Evolutionary conservation across 805 yeast species (phyloP).

Genomic region (Nakazawaea ishiwadae): DNA sequence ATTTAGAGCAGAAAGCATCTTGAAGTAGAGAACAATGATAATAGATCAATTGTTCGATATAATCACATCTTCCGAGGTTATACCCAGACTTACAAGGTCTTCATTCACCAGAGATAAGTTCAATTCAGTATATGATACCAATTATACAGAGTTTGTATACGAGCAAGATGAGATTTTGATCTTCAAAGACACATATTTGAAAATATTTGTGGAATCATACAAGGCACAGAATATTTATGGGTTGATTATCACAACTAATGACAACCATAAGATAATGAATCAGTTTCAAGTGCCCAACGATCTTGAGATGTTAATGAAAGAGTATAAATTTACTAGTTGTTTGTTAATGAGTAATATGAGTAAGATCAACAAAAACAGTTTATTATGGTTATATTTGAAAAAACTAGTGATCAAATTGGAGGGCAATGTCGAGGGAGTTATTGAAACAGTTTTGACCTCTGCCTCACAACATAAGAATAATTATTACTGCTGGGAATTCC

Average conservation of each 20-base stretch:
- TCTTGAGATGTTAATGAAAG: no score
- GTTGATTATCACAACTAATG: conserved; percentile 30
- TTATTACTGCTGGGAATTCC: conserved; percentile 43
- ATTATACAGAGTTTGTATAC: background rate
- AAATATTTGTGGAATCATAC: conserved; percentile 24
- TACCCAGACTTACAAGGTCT: background rate
- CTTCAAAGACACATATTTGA: conserved; percentile 24
- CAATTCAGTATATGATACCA: background rate
- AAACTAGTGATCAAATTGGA: background rate
- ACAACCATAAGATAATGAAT: conserved; percentile 28
- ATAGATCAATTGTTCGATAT: conserved; percentile 1
- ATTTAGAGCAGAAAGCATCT: no score
- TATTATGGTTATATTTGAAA: conserved; percentile 1
- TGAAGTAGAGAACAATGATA: no score
- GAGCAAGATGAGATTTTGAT: conserved; percentile 25
- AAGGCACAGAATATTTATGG: conserved; percentile 16
- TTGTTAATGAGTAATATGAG: conserved; percentile 2
- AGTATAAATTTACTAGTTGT: background rate
- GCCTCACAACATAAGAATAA: conserved; percentile 37
- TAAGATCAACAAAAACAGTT: conserved; percentile 9
- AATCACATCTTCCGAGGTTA: background rate
- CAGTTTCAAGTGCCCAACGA: background rate
- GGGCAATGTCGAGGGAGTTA: background rate
- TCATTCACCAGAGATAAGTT: background rate
- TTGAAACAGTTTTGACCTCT: conserved; percentile 26